Base-by-base conservation (phyloP, 768 basidiomycete species). In the Termitomyces eurrhizus region DNA sequence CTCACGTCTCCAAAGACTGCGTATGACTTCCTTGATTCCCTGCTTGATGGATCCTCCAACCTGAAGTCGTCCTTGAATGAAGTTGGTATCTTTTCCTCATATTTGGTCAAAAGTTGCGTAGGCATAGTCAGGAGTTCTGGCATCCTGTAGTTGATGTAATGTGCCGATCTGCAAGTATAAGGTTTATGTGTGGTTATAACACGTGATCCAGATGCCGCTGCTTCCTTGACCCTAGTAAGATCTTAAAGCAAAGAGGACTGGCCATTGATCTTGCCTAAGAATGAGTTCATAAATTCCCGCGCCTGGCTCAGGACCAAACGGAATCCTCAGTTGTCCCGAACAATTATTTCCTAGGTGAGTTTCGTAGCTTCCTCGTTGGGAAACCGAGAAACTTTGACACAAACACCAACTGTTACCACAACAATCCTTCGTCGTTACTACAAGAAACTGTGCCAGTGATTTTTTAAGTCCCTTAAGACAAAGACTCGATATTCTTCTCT, bases 1-100 rank as follows among this genome's bases (percentile, higher is more conserved):
- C 68, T 94, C n/a, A 80, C 83, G 0, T 93, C 92, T 1, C 89
- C 92, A 4, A 67, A 75, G 13, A 90, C 90, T 2, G 84, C 89
- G 0, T 73, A 76, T 33, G 72, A 76, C 3, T 92, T 94, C 75
- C 77, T 94, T 14, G 85, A 88, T 50, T 73, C 79, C 8, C 81
- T 92, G 7, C 77, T 93, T 14, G 76, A 79, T 11, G 72, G 78
- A 3, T 80, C 84, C 3, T 71, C 76, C 2, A 63, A 72, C 1
- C 65, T 85, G 0, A 79, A 83, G 50, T 70, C 71, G 0, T 77
- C 81, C 0, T 59, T 89, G 8, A 75, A 75, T 45, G 88, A 92
- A 60, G 75, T 80, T 0, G 73, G 73, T 21, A 60, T 82, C 41
- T 93, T 84, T 62, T 80, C 83, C 0, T 71, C 75, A 2, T 93